Evolutionary conservation across 164 flowering plant genomes (phyloP).

Genomic region (Annona squamosa): DNA sequence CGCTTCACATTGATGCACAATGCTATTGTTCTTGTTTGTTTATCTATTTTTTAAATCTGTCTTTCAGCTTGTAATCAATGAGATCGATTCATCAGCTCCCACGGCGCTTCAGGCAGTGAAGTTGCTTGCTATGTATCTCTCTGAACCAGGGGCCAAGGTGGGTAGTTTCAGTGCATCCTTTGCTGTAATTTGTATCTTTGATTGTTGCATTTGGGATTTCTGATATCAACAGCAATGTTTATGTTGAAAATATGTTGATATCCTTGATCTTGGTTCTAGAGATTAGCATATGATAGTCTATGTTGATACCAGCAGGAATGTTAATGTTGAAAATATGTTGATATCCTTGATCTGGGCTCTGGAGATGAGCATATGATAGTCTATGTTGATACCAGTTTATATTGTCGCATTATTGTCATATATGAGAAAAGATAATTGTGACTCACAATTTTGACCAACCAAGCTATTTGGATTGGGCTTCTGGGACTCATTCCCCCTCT

Average conservation of each 20-base stretch:
- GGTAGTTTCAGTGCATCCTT: background rate
- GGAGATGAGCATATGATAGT: conserved; percentile 1
- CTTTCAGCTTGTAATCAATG: conserved; percentile 66
- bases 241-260: background rate
- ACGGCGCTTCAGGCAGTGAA: conserved; percentile 95
- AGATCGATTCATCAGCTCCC: conserved; percentile 74
- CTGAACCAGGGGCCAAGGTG: conserved; percentile 70
- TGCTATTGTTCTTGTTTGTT: background rate
- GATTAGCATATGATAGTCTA: conserved; percentile 1
- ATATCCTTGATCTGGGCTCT: background rate
- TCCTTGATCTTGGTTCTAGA: background rate
- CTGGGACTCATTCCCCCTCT: too few species aligned
- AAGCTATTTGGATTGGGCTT: too few species aligned
- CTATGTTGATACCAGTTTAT: background rate
- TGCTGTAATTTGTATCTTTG: background rate
- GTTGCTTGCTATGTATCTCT: conserved; percentile 76
- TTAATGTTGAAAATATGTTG: background rate
- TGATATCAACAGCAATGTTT: background rate
- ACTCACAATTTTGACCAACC: too few species aligned
- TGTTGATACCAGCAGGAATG: background rate
- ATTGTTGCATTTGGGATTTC: background rate
- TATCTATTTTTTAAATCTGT: background rate
- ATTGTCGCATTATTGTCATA: too few species aligned
- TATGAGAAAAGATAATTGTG: too few species aligned
- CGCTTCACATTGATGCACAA: background rate